Base-by-base conservation (phyloP, 768 basidiomycete genomes). In the Boletales sp. region DNA sequence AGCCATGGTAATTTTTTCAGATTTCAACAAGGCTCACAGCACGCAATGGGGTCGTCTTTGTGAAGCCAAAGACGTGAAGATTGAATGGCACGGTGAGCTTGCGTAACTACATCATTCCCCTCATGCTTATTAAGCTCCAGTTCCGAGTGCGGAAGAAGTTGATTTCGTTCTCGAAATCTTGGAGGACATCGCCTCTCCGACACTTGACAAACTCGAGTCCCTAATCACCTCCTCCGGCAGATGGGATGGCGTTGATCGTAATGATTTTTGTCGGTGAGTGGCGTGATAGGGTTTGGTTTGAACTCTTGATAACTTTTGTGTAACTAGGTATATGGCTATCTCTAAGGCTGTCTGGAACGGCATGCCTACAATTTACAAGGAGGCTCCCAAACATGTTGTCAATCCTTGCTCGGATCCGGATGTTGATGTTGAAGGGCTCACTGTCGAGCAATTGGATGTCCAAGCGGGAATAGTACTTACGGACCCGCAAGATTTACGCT, bases 41-140 rank as follows among this genome's bases (percentile, higher is more conserved):
- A 68, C 73, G 11, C 77, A 81, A 40, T 97, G 94, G 94, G 94
- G 94, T 8, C 79, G 78, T 43, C 69, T 89, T 29, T 90, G 86
- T 67, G 81, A 87, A 48, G 72, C 86, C 5, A 75, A 85, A 58
- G 90, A 97, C 48, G 85, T 94, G 43, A 77, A 81, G 48, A 78
- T 94, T 32, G 83, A 90, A 51, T 98, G 94, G 94, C 94, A 95
- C 64, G 80, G 87, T 87, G 60, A 40, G 58, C 21, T 32, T 38
- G 36, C 6, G 47, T 43, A 8, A 36, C 19, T 31, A 32, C 19
- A 21, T 4, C 2, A n/a, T n/a, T n/a, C n/a, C 30, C 17, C 44
- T 52, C 51, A 37, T 14, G 50, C 17, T 17, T 41, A 43, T 43
- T 38, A 17, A 21, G 8, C 43, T 81, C 86, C 1, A 80, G 67